A percentile compares a stretch with the other conserved stretches of the same genome.
These are phyloP conservation scores for Skeletonema marinoi DNA, from an alignment of 108 stramenopile genomes.

Conservation along the genomic window DNA sequence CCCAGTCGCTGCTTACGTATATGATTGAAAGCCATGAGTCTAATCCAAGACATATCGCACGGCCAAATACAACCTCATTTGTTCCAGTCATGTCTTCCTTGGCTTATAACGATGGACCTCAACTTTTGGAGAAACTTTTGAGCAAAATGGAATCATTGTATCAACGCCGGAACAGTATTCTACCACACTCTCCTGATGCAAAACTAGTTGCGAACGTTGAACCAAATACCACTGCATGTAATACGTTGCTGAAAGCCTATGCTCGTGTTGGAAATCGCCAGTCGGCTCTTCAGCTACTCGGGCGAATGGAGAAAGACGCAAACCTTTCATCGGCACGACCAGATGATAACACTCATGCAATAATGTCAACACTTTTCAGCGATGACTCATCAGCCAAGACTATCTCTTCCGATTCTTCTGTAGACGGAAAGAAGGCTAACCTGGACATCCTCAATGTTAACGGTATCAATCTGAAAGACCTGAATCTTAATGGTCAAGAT, in stretches of 20 bases:
- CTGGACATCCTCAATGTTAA: not conserved
- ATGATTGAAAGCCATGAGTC: constrained; percentile 37
- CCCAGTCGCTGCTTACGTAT: constrained; percentile 20
- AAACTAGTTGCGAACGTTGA: constrained; percentile 35
- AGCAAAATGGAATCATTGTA: constrained; percentile 35
- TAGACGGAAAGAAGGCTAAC: not conserved
- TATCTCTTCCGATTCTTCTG: not conserved
- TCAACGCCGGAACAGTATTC: constrained; percentile 14
- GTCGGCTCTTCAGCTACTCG: constrained; percentile 28
- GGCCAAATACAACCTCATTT: constrained; percentile 45
- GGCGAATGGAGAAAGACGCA: constrained; percentile 29
- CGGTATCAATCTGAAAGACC: constrained; percentile 10
- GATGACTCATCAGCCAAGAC: not conserved
- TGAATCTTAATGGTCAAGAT: constrained; percentile 29
- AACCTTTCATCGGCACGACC: constrained; percentile 21
- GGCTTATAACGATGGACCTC: constrained; percentile 18
- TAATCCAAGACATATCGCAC: constrained; percentile 37
- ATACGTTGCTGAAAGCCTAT: constrained; percentile 32
- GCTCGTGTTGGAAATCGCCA: constrained; percentile 18
- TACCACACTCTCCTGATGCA: not conserved
- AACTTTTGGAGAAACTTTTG: constrained; percentile 22
- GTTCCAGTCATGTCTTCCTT: constrained; percentile 37
- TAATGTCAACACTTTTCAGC: constrained; percentile 14
- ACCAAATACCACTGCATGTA: constrained; percentile 38
- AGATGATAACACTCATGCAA: constrained; percentile 19